Percentiles rank a stretch among this genome's conserved stretches.
Evolutionary conservation across 1,284 basidiomycete species (phyloP).

Genomic region (Heterobasidion parviporum): DNA sequence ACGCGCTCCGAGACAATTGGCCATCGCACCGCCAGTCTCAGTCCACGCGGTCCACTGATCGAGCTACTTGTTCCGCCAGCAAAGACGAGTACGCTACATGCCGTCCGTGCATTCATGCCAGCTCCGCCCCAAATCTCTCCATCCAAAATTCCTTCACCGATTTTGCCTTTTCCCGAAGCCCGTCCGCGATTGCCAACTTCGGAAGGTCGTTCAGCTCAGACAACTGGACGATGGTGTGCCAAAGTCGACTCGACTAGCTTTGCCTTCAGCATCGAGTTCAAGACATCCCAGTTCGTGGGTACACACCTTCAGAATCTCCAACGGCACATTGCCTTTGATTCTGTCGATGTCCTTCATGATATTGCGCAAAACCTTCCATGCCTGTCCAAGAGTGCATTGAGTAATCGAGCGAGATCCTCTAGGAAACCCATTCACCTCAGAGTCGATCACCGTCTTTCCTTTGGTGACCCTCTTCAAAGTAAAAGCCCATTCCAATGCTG

Average conservation of each 20-base stretch:
- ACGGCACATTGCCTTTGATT: not conserved
- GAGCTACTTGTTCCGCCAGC: too few relatives aligned
- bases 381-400: not conserved
- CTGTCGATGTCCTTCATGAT: not conserved
- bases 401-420: not conserved
- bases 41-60: too few relatives aligned
- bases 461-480: conserved; percentile 10
- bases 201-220: not conserved
- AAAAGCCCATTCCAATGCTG: conserved; percentile 5
- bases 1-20: too few relatives aligned
- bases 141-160: not conserved
- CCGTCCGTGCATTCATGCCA: too few relatives aligned
- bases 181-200: not conserved
- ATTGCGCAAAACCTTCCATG: not conserved
- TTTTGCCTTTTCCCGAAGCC: not conserved
- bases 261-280: not conserved
- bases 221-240: not conserved
- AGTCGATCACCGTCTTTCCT: conserved; percentile 7
- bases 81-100: too few relatives aligned
- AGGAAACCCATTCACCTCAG: not conserved
- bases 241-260: not conserved
- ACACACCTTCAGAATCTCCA: not conserved
- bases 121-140: not conserved
- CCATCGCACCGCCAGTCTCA: too few relatives aligned
- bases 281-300: not conserved